Evolutionary conservation across 1,284 basidiomycete species (phyloP), one percentile per base, ranked within the genome.

Genomic region (Microbotryum violaceum): DNA sequence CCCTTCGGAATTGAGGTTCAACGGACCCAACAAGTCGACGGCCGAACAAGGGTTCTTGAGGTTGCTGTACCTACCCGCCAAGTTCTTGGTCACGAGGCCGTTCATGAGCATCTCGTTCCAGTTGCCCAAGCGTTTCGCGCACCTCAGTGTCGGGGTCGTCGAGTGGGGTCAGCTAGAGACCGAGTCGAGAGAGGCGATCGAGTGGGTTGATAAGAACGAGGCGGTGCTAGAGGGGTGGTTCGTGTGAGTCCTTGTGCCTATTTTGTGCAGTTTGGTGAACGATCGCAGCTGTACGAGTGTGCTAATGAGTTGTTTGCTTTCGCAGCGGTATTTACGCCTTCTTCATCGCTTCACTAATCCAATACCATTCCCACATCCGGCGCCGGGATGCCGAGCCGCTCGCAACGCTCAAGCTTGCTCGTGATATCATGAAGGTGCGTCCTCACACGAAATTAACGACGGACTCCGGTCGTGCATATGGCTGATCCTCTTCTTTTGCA

Each of bases 281-380:
- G 91, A 79, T 93, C 49, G 85, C 89, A 70, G 78, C 78, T 6
- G 82, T 93, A 73, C 88, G 91, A 70, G 77, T 29, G 77, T 85
- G 60, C 89, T 93, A 72, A 91, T 94, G 83, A 89, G 25, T 86
- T 89, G 84, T 80, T 91, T 72, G 75, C 91, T 7, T 14, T 42
- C 37, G 37, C 37, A 42, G 37, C 52, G 85, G 89, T 51, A 83
- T 88, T 2, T 97, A 97, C 74, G 84, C 88, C 46, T 85, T 88
- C n/a, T 92, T 90, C 21, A 87, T 86, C 16, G 91, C 89, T 74
- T 89, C 89, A 6, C 80, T 96, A 67, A 86, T 94, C 49, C 91
- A 93, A 87, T 94, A 94, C 72, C 91, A 96, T 71, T 91, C 89
- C 0, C 96, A 88, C 83, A 90, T 89, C 12, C 81, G 91, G 56